A percentile compares a stretch with the other conserved stretches of the same genome.
phyloP scores from a whole-genome alignment of 2,329 filamentous ascomycete species.

The Xylariaceae sp. region DNA sequence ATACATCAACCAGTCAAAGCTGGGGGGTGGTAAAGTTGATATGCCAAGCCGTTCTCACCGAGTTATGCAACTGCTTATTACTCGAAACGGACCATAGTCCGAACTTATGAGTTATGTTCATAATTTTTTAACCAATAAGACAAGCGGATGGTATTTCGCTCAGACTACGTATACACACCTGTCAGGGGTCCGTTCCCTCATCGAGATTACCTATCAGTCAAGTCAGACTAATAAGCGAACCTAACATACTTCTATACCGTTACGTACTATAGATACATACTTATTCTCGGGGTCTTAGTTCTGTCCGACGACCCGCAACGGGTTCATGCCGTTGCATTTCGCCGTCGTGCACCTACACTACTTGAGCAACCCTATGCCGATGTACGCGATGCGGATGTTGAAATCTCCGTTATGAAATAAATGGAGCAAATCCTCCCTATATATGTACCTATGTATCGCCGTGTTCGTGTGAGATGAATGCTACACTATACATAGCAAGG shows the following conservation, averaged over 20 bases:
- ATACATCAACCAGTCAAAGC: background rate
- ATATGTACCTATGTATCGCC: no score
- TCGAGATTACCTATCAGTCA: background rate
- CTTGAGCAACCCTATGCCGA: no score
- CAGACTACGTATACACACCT: no score
- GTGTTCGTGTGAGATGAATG: no score
- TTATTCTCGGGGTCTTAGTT: conserved; percentile 21
- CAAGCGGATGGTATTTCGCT: background rate
- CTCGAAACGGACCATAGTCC: background rate
- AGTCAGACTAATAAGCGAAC: conserved; percentile 1
- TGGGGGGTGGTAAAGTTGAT: background rate
- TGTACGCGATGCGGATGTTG: no score
- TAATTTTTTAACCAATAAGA: conserved; percentile 4
- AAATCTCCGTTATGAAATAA: no score
- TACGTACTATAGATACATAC: background rate
- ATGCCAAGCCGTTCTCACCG: background rate
- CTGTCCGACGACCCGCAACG: conserved; percentile 20
- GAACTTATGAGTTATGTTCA: background rate
- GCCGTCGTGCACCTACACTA: no score
- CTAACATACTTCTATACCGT: background rate
- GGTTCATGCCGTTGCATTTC: no score
- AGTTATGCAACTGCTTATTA: background rate
- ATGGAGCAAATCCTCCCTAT: no score
- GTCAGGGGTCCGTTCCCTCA: conserved; percentile 11
- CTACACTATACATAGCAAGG: no score